phyloP scores from a whole-genome alignment of 352 stramenopile species.

The Phytophthora litchii region DNA sequence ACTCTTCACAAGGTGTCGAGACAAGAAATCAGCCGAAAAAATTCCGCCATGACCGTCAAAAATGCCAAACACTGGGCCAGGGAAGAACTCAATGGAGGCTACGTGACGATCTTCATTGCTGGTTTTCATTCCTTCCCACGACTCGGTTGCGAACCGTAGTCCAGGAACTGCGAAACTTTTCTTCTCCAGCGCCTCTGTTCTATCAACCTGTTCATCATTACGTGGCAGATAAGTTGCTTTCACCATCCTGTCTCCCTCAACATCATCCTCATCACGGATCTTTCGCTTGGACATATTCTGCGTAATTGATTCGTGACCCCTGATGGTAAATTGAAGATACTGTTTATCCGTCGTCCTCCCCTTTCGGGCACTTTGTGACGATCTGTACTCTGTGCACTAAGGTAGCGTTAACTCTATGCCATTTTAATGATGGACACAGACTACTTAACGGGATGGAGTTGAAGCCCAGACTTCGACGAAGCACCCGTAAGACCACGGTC shows the following conservation, averaged over 20 bases:
- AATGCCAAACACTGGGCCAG: conserved; percentile 58
- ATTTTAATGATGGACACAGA: neutral
- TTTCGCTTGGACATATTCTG: conserved; percentile 40
- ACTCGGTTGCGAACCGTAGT: conserved; percentile 59
- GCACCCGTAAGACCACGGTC: conserved; percentile 26
- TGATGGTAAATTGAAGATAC: conserved; percentile 8
- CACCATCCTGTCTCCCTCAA: conserved; percentile 14
- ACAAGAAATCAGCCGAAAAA: conserved; percentile 55
- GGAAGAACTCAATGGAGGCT: conserved; percentile 34
- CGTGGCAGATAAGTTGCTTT: conserved; percentile 1
- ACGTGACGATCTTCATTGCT: conserved; percentile 69
- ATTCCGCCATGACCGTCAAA: conserved; percentile 68
- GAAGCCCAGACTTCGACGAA: conserved; percentile 27
- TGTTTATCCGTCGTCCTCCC: neutral
- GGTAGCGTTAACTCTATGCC: conserved; percentile 3
- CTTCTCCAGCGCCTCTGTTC: neutral
- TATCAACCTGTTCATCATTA: conserved; percentile 3
- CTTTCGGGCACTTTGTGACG: neutral
- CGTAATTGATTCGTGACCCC: conserved; percentile 14
- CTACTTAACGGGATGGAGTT: conserved; percentile 35
- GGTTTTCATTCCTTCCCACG: conserved; percentile 55
- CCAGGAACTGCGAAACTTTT: conserved; percentile 26
- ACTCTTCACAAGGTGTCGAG: conserved; percentile 48
- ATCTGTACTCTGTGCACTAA: conserved; percentile 18
- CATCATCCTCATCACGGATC: conserved; percentile 23